Evolutionary conservation across 805 yeast species (phyloP), one percentile per base, ranked within the genome.

Genomic region (Blastobotrys parvus): DNA sequence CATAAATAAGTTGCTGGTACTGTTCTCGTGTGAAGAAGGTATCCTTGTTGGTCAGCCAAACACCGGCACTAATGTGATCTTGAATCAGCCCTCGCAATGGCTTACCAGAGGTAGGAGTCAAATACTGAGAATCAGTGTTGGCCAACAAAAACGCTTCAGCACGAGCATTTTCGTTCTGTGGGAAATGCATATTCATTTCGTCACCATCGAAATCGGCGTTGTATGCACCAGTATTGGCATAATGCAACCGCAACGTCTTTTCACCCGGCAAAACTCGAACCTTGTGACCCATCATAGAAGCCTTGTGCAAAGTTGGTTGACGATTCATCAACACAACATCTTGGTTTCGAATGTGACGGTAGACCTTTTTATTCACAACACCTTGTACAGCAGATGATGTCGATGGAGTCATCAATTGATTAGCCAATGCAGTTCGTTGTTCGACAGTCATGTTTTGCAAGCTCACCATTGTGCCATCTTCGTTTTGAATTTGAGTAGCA

Each of bases 151-250:
- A 71, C 2, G 98, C 97, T 68, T 92, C 98, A 18, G 97, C 90
- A 61, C 89, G 80, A 7, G 97, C 98, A 55, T 86, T 85, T 68
- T 90, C 97, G 65, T 85, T 88, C 69, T 90, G 98, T 21, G 98
- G 98, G 73, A 90, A 90, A 69, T 90, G 98, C 96, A 90, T 83
- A 64, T 90, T 90, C 98, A 90, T 90, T 71, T 90, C 98, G 67
- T 90, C 98, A 72, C 98, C 98, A 68, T 90, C 98, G 58, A 92
- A 90, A 75, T 90, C 98, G 32, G 97, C 97, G 64, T 90, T 90
- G 68, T 90, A 92, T 35, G 98, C 97, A 68, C 97, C 97, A 36
- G 98, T 92, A 66, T 92, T 92, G 57, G 99, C 99, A 65, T 92
- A 92, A 64, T 92, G 99, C 64, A 92, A 71, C 60, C 99, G 78